Base-by-base conservation (phyloP, 805 yeast genomes). In the Deakozyma indianensis region DNA sequence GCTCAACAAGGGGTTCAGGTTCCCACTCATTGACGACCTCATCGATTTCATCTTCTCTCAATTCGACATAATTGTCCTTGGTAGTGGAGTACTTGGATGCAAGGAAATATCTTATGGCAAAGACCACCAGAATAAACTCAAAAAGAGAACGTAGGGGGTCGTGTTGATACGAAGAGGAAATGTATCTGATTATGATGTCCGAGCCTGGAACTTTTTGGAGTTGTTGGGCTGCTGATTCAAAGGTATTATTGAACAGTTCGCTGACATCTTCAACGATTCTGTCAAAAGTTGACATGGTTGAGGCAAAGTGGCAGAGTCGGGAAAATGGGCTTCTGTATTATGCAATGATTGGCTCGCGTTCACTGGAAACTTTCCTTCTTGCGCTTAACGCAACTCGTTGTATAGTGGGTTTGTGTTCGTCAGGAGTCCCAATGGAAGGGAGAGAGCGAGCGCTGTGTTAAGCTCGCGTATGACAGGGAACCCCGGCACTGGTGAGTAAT, bases 121-220 rank as follows among this genome's bases (percentile, higher is more conserved):
- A 83, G 14, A 87, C 59, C 27, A 87, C 74, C 54, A 92, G 69
- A 16, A 78, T 68, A 29, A 83, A 61, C 64, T 92, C 98, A 45
- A 92, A 69, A 4, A 85, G 57, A 0, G 97, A 83, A 56, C 98
- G 75, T 49, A 86, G 73, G 1, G 98, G 98, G 61, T 92, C 98
- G 63, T 92, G 77, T 61, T 86, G 87, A 60, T 88, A 88, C 2
- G 96, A 86, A 11, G 87, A 78, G 51, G 71, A 72, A 56, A 92
- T 80, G 62, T 92, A 92, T 47, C 87, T 61, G 46, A 59, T 55
- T 18, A 65, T 48, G 28, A 65, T 60, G 11, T 58, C 48, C 9
- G 71, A 63, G 11, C 72, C 72, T 2, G 72, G 72, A 24, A 69
- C 43, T 18, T 41, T 41, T 4, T 41, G 38, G 23, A 48, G 29